A percentile compares a stretch with the other conserved stretches of the same genome.
Conservation (phyloP, 441 rosid species). For the Eruca vesicaria region DNA sequence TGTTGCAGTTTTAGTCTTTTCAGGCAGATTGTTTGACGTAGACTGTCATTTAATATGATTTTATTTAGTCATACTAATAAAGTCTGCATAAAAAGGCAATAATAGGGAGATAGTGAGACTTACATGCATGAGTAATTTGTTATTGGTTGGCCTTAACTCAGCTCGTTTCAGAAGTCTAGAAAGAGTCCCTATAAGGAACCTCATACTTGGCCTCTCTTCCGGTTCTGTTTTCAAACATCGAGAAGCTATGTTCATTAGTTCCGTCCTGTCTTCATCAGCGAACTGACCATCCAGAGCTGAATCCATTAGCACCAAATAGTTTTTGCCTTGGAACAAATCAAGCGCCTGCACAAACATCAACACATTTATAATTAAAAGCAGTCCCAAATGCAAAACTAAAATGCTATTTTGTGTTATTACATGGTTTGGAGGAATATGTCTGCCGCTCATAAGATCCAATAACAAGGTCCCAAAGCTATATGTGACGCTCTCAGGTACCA, state of each 20-base stretch:
- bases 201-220: conserved; percentile 85
- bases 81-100: not conserved
- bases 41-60: conserved; percentile 41
- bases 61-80: not conserved
- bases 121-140: conserved; percentile 23
- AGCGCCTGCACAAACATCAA: conserved; percentile 56
- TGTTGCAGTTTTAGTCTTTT: conserved; percentile 43
- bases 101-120: conserved; percentile 10
- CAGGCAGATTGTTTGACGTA: conserved; percentile 59
- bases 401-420: not conserved
- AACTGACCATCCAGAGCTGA: conserved; percentile 89
- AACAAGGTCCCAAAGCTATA: conserved; percentile 33
- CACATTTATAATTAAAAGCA: not conserved
- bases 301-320: conserved; percentile 83
- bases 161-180: conserved; percentile 76
- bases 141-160: conserved; percentile 50
- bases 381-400: not conserved
- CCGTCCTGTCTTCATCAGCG: conserved; percentile 86
- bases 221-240: conserved; percentile 83
- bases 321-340: conserved; percentile 76
- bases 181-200: conserved; percentile 68
- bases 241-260: conserved; percentile 73
- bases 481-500: conserved; percentile 33
- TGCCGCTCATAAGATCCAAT: conserved; percentile 32
- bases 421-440: conserved; percentile 34